A percentile compares a stretch with the other conserved stretches of the same genome.
Conservation (phyloP, 129 eudicot species). For the Daucus carota region DNA sequence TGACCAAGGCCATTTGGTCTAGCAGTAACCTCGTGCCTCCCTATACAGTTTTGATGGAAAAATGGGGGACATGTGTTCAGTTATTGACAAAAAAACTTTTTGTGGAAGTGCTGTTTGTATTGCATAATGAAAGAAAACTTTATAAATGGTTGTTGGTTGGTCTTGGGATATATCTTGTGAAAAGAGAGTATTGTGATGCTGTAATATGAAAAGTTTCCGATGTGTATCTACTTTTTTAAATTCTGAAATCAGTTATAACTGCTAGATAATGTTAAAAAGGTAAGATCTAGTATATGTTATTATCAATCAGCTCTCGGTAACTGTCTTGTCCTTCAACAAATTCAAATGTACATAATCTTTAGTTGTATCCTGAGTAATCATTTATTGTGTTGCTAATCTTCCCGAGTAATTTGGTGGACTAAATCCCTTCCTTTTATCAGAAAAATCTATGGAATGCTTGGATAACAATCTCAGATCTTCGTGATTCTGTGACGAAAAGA, state of each 20-base stretch:
- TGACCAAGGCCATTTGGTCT: background rate
- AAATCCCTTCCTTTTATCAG: constrained; percentile 35
- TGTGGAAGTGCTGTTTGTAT: background rate
- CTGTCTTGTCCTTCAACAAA: background rate
- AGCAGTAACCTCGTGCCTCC: background rate
- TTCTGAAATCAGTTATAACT: background rate
- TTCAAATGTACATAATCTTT: background rate
- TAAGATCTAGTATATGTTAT: background rate
- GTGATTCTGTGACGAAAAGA: constrained; percentile 80
- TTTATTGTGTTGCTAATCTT: background rate
- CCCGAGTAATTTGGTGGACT: constrained; percentile 2
- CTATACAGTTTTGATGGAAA: background rate
- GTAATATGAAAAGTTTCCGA: background rate
- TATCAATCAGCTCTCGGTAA: background rate
- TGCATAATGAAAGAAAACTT: background rate
- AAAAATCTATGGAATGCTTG: constrained; percentile 91
- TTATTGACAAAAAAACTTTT: background rate
- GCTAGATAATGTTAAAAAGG: background rate
- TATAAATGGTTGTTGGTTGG: background rate
- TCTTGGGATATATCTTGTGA: background rate
- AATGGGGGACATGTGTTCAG: background rate
- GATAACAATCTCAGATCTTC: constrained; percentile 87
- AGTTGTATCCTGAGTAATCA: background rate
- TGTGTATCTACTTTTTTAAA: background rate
- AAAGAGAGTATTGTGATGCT: background rate